Evolutionary conservation across 805 yeast genomes (phyloP).

Genomic region (Kodamaea restingae): DNA sequence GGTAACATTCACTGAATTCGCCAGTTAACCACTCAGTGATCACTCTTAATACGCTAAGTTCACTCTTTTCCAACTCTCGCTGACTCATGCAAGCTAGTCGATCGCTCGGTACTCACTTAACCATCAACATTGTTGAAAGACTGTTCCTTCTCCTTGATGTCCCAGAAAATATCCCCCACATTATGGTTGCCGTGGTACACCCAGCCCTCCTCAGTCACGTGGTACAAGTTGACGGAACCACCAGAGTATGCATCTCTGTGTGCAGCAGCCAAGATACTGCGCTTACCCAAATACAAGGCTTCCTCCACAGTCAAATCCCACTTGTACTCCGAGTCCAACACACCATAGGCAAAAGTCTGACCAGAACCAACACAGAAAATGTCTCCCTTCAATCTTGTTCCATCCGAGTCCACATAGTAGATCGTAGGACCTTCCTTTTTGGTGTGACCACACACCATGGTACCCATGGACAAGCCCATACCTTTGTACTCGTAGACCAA

Average conservation of each 20-base stretch:
- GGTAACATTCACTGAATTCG: too few species aligned
- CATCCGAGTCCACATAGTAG: slow-evolving; percentile 95
- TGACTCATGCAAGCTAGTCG: too few species aligned
- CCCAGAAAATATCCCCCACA: slow-evolving; percentile 90
- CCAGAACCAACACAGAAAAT: slow-evolving; percentile 97
- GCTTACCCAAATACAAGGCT: slow-evolving; percentile 88
- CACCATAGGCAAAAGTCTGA: slow-evolving; percentile 99
- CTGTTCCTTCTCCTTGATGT: slow-evolving; percentile 78
- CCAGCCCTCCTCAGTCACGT: slow-evolving; percentile 94
- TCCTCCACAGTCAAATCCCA: slow-evolving; percentile 94
- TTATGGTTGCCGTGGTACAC: slow-evolving; percentile 91
- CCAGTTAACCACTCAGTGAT: too few species aligned
- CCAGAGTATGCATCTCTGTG: slow-evolving; percentile 99
- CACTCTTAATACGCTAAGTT: too few species aligned
- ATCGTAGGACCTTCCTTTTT: slow-evolving; percentile 93
- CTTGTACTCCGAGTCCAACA: slow-evolving; percentile 82
- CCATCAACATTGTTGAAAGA: slow-evolving; percentile 80
- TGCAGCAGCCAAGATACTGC: slow-evolving; percentile 94
- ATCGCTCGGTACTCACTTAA: slow-evolving; percentile 13
- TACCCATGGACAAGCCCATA: slow-evolving; percentile 98
- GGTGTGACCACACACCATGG: slow-evolving; percentile 97
- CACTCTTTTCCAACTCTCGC: not conserved
- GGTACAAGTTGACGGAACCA: slow-evolving; percentile 91
- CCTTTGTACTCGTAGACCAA: slow-evolving; percentile 93
- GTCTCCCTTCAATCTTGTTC: slow-evolving; percentile 92